Conservation (phyloP, 108 stramenopile genomes). For the Cyclotella sp. region DNA sequence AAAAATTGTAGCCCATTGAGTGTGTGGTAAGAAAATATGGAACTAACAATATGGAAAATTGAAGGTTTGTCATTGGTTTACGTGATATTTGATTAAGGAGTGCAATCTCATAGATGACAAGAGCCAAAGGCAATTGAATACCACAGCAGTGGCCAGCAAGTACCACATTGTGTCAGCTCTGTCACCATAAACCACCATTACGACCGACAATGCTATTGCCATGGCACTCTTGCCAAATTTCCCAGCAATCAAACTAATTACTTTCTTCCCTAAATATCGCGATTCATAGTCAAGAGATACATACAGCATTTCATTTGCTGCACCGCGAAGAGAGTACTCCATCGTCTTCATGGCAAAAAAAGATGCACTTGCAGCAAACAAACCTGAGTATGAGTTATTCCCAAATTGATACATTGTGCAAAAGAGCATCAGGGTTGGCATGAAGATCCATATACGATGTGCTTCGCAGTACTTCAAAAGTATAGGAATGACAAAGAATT, state of each 20-base stretch:
- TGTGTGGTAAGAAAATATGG: too few species aligned
- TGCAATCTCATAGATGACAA: constrained; percentile 42
- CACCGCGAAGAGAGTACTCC: constrained; percentile 64
- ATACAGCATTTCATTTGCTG: constrained; percentile 65
- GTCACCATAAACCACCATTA: constrained; percentile 45
- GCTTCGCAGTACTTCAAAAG: constrained; percentile 36
- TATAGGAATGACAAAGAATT: constrained; percentile 65
- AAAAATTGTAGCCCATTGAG: too few species aligned
- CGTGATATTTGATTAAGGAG: constrained; percentile 29
- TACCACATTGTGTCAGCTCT: constrained; percentile 41
- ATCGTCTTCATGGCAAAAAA: constrained; percentile 64
- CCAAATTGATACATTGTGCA: constrained; percentile 46
- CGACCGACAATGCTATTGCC: constrained; percentile 52
- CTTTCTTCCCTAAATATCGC: constrained; percentile 66
- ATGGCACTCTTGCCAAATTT: constrained; percentile 65
- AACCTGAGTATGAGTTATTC: constrained; percentile 29
- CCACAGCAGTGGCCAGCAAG: constrained; percentile 35
- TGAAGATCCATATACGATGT: constrained; percentile 55
- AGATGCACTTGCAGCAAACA: constrained; percentile 44
- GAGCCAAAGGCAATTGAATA: constrained; percentile 43
- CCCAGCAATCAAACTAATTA: constrained; percentile 60
- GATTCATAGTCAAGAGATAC: constrained; percentile 68
- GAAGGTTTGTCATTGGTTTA: too few species aligned
- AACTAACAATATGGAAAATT: too few species aligned
- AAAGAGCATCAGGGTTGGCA: constrained; percentile 57